Evolutionary conservation across 2,329 filamentous ascomycete genomes (phyloP).

Genomic region (Nannizziopsis barbatae): DNA sequence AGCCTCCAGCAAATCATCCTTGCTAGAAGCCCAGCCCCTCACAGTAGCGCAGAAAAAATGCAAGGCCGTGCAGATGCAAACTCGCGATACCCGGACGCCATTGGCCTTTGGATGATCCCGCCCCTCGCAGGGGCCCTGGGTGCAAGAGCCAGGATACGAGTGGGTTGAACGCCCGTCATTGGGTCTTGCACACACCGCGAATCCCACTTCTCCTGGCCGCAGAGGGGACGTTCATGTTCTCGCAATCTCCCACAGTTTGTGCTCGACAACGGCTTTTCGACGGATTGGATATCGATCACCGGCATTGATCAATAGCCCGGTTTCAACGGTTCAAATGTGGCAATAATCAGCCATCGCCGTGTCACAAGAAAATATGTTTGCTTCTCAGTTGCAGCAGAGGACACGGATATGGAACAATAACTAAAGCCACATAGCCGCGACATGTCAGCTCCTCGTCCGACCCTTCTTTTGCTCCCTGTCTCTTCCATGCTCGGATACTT

Average conservation of each 20-base stretch:
- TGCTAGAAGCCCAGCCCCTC: constrained; percentile 1
- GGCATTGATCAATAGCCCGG: neutral
- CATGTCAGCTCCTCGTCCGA: constrained; percentile 3
- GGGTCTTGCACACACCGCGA: neutral
- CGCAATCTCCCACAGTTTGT: constrained; percentile 1
- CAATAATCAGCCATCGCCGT: constrained; percentile 3
- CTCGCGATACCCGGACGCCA: constrained; percentile 1
- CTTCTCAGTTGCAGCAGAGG: neutral
- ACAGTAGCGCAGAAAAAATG: neutral
- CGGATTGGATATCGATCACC: constrained; percentile 6
- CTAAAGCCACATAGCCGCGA: constrained; percentile 1
- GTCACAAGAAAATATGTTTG: neutral
- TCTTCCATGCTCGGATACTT: constrained; percentile 1
- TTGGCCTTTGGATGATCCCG: neutral
- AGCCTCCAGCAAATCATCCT: constrained; percentile 13
- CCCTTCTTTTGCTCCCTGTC: neutral
- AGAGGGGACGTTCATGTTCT: neutral
- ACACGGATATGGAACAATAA: constrained; percentile 3
- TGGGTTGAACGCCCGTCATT: neutral
- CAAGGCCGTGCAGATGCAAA: neutral
- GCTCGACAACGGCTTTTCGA: neutral
- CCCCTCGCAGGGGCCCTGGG: neutral
- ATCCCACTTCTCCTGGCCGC: neutral
- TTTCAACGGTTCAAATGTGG: neutral
- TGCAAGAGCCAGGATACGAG: neutral